Evolutionary conservation across 1,139 yeast genomes (phyloP).

Genomic region (Citeromyces siamensis): DNA sequence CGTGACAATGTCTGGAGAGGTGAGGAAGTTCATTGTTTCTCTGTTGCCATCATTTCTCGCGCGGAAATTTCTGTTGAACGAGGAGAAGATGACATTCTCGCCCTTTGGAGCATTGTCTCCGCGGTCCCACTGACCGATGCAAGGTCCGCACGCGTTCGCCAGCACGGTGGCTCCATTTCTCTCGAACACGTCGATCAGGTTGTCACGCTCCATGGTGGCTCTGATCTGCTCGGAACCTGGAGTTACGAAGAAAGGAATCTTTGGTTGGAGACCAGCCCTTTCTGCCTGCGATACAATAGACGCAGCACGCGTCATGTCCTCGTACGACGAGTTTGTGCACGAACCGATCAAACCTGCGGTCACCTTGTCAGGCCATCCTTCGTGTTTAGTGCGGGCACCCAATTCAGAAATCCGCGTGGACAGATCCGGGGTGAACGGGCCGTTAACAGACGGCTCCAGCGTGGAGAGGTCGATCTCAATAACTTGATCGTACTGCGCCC

Average conservation of each 20-base stretch:
- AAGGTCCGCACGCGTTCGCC: conserved; percentile 99
- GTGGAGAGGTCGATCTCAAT: conserved; percentile 91
- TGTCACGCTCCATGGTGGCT: conserved; percentile 97
- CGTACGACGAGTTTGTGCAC: conserved; percentile 98
- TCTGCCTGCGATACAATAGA: conserved; percentile 88
- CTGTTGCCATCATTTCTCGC: conserved; percentile 98
- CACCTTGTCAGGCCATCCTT: conserved; percentile 92
- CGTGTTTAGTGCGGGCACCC: conserved; percentile 76
- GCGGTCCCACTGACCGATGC: conserved; percentile 99
- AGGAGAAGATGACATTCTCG: conserved; percentile 81
- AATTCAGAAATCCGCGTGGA: conserved; percentile 94
- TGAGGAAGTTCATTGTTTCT: conserved; percentile 90
- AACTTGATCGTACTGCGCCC: conserved; percentile 92
- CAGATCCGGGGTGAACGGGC: conserved; percentile 99
- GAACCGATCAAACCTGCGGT: conserved; percentile 97
- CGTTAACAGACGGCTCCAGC: conserved; percentile 95
- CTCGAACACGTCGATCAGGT: conserved; percentile 79
- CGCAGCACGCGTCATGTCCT: conserved; percentile 97
- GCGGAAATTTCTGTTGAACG: conserved; percentile 92
- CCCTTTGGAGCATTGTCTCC: conserved; percentile 44
- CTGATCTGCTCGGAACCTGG: conserved; percentile 99
- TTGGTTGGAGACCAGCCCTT: conserved; percentile 80
- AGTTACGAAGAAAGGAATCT: conserved; percentile 84
- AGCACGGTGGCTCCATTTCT: conserved; percentile 92
- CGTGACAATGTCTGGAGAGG: conserved; percentile 95